These are phyloP conservation scores for Maudiozyma saulgeensis DNA, from an alignment of 805 yeast genomes.

Conservation along the genomic window DNA sequence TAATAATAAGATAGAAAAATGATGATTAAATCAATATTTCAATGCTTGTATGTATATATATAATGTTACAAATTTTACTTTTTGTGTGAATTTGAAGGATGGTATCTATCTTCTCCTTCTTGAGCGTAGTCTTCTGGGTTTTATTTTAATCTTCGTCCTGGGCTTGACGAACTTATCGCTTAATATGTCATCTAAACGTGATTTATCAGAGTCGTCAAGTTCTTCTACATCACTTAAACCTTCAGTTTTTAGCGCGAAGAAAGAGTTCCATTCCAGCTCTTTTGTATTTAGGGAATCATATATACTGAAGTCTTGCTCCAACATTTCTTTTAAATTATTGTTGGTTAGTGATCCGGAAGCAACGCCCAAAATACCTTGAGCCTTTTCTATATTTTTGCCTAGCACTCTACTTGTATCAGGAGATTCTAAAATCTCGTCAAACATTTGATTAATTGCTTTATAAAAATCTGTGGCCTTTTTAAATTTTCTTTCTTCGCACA, in stretches of 20 bases:
- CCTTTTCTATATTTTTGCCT: constrained; percentile 9
- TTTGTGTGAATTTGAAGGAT: neutral
- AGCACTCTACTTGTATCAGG: constrained; percentile 10
- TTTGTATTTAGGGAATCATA: constrained; percentile 13
- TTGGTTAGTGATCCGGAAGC: neutral
- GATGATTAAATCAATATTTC: neutral
- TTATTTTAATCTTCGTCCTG: neutral
- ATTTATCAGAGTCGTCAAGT: neutral
- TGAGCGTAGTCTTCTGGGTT: neutral
- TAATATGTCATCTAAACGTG: neutral
- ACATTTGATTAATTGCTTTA: constrained; percentile 7
- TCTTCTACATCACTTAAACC: constrained; percentile 28
- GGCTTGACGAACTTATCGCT: neutral
- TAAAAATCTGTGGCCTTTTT: constrained; percentile 4
- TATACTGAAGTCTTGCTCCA: constrained; percentile 24
- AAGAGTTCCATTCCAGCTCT: constrained; percentile 25
- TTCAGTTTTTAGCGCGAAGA: constrained; percentile 21
- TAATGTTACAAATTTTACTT: neutral
- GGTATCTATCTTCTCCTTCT: neutral
- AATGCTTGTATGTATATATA: neutral
- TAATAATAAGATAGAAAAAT: neutral
- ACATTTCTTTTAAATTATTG: constrained; percentile 4
- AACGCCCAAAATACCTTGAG: constrained; percentile 4
- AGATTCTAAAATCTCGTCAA: constrained; percentile 9
- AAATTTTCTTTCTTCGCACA: constrained; percentile 9